These are phyloP conservation scores for Porpolomopsis calyptriformis DNA, from an alignment of 768 basidiomycete genomes.

Conservation along the genomic window DNA sequence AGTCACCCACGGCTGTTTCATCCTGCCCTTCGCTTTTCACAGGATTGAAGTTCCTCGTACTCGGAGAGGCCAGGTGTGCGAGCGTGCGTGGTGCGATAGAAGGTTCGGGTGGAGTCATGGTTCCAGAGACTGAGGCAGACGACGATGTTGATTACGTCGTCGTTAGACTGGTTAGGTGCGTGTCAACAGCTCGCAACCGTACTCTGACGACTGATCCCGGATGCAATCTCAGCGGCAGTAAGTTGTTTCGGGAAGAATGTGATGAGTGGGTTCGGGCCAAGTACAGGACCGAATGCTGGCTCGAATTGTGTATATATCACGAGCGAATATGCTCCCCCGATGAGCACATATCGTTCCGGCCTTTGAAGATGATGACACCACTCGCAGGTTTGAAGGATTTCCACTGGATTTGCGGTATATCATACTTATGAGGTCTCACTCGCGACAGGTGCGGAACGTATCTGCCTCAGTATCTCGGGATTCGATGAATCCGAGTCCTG, in stretches of 20 bases:
- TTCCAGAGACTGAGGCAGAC: slow-evolving; percentile 32
- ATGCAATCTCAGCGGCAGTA: slow-evolving; percentile 49
- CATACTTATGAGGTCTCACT: not conserved
- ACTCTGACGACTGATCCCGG: too few relatives aligned
- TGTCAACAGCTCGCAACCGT: too few relatives aligned
- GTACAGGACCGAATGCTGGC: slow-evolving; percentile 89
- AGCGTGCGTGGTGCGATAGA: slow-evolving; percentile 54
- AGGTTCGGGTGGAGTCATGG: slow-evolving; percentile 43
- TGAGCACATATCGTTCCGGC: slow-evolving; percentile 62
- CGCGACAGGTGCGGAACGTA: slow-evolving; percentile 39
- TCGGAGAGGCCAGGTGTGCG: slow-evolving; percentile 56
- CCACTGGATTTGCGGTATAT: not conserved
- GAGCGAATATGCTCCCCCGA: slow-evolving; percentile 58
- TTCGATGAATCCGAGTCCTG: slow-evolving; percentile 59
- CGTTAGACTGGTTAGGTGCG: slow-evolving; percentile 65
- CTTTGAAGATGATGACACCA: slow-evolving; percentile 49
- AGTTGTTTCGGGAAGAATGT: slow-evolving; percentile 47
- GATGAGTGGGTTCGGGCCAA: slow-evolving; percentile 36
- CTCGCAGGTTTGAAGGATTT: slow-evolving; percentile 36
- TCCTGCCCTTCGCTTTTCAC: slow-evolving; percentile 33
- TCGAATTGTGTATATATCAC: slow-evolving; percentile 74
- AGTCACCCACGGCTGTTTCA: slow-evolving; percentile 10
- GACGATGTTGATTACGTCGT: slow-evolving; percentile 53
- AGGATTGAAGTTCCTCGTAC: slow-evolving; percentile 44
- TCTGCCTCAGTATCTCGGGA: slow-evolving; percentile 65